Evolutionary conservation across 192 early-diverging fungal species (phyloP).

Genomic region (Podila epicladia): DNA sequence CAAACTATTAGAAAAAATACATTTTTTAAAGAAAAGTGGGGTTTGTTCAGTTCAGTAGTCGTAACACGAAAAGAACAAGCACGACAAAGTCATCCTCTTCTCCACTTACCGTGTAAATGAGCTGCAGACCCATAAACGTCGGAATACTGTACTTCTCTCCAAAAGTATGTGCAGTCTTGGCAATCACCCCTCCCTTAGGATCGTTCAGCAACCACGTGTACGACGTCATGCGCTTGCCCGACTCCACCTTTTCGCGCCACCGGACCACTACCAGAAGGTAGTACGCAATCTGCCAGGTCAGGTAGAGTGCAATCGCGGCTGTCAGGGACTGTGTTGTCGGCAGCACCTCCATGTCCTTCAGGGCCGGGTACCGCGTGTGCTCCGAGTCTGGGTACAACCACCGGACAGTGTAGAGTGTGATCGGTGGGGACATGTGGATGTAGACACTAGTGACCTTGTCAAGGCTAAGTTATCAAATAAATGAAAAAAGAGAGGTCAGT

Average conservation of each 20-base stretch:
- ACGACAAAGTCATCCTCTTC: not conserved
- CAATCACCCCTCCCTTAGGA: slow-evolving; percentile 46
- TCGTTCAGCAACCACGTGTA: slow-evolving; percentile 72
- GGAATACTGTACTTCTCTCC: slow-evolving; percentile 60
- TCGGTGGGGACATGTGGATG: slow-evolving; percentile 72
- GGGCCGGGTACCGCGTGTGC: slow-evolving; percentile 53
- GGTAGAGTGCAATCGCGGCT: slow-evolving; percentile 30
- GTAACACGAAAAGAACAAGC: not conserved
- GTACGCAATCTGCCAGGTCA: slow-evolving; percentile 43
- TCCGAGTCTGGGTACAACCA: slow-evolving; percentile 62
- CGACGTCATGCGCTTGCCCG: slow-evolving; percentile 61
- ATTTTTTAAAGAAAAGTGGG: not conserved
- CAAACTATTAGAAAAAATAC: slow-evolving; percentile 16
- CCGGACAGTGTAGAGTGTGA: slow-evolving; percentile 65
- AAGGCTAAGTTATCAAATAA: slow-evolving; percentile 49
- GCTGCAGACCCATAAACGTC: slow-evolving; percentile 70
- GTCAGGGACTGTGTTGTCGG: slow-evolving; percentile 24
- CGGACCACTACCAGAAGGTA: slow-evolving; percentile 41
- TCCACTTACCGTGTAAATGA: slow-evolving; percentile 57
- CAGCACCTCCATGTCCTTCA: slow-evolving; percentile 51
- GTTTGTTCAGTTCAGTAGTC: not conserved
- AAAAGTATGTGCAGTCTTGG: slow-evolving; percentile 56
- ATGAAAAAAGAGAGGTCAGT: slow-evolving; percentile 5
- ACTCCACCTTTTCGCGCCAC: slow-evolving; percentile 33
- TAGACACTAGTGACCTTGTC: slow-evolving; percentile 75